Conservation (phyloP, 805 yeast species). For the Candida patagonica region DNA sequence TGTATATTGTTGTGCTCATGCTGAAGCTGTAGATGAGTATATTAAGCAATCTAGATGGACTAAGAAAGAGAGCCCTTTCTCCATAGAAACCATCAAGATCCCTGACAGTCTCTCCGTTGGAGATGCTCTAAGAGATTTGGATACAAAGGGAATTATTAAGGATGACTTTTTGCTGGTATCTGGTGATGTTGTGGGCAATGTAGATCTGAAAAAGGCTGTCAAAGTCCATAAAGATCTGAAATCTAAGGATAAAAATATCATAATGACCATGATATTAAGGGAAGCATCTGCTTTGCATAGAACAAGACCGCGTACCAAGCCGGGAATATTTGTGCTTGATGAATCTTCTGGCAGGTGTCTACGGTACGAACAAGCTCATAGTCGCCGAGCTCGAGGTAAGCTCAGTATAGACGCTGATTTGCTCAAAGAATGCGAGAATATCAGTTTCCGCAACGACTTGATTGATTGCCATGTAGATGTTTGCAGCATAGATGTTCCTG, state of each 20-base stretch:
- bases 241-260: constrained; percentile 74
- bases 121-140: constrained; percentile 94
- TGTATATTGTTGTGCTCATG: constrained; percentile 83
- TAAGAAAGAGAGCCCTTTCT: constrained; percentile 61
- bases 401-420: constrained; percentile 77
- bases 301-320: constrained; percentile 70
- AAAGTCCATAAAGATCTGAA: constrained; percentile 65
- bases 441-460: constrained; percentile 78
- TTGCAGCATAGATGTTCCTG: constrained; percentile 90
- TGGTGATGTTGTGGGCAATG: constrained; percentile 93
- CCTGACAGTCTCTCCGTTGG: constrained; percentile 89
- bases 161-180: constrained; percentile 85
- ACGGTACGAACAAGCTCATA: constrained; percentile 64
- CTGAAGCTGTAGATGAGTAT: constrained; percentile 77
- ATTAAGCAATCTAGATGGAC: constrained; percentile 44
- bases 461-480: constrained; percentile 96
- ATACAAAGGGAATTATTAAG: constrained; percentile 77
- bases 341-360: constrained; percentile 65
- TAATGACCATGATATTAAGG: constrained; percentile 87
- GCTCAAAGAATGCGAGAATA: constrained; percentile 49
- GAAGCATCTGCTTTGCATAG: constrained; percentile 79
- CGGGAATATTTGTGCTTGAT: constrained; percentile 79
- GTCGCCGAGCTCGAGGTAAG: constrained; percentile 26
- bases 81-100: constrained; percentile 67
- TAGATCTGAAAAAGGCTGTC: constrained; percentile 67